Evolutionary conservation across 2,329 filamentous ascomycete species (phyloP).

Genomic region (Arachnomyces sp.): DNA sequence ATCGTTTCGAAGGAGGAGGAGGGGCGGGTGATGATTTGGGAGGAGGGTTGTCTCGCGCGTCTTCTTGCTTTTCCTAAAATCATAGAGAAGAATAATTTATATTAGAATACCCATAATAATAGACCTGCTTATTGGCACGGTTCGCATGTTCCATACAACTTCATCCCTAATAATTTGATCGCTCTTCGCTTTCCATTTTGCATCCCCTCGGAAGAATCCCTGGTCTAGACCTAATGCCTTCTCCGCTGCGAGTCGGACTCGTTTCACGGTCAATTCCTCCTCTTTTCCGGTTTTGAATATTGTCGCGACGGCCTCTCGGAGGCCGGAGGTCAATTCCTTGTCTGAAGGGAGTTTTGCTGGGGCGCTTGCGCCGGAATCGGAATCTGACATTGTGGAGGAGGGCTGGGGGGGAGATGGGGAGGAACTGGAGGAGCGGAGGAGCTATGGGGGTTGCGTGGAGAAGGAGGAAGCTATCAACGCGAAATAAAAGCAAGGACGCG

Average conservation of each 20-base stretch:
- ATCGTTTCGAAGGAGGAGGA: constrained; percentile 1
- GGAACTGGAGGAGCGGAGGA: background rate
- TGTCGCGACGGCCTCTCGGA: constrained; percentile 31
- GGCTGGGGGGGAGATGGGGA: background rate
- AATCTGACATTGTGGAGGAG: constrained; percentile 20
- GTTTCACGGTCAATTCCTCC: constrained; percentile 50
- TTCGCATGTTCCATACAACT: constrained; percentile 34
- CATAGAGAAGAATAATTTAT: background rate
- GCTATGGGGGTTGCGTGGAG: background rate
- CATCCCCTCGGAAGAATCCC: constrained; percentile 48
- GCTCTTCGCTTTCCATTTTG: constrained; percentile 47
- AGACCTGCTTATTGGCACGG: background rate
- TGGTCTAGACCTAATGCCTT: constrained; percentile 42
- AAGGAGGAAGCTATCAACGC: too few relatives aligned
- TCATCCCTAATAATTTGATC: constrained; percentile 47
- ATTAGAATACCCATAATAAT: background rate
- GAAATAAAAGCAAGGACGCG: background rate
- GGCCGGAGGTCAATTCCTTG: constrained; percentile 15
- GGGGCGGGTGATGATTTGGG: constrained; percentile 1
- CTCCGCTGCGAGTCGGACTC: constrained; percentile 46
- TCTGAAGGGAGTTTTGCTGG: constrained; percentile 22
- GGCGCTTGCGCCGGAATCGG: constrained; percentile 18
- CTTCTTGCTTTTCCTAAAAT: constrained; percentile 27
- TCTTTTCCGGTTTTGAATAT: constrained; percentile 31
- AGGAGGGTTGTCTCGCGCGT: constrained; percentile 11